Evolutionary conservation across 805 yeast species (phyloP).

Genomic region (Torulaspora indica): DNA sequence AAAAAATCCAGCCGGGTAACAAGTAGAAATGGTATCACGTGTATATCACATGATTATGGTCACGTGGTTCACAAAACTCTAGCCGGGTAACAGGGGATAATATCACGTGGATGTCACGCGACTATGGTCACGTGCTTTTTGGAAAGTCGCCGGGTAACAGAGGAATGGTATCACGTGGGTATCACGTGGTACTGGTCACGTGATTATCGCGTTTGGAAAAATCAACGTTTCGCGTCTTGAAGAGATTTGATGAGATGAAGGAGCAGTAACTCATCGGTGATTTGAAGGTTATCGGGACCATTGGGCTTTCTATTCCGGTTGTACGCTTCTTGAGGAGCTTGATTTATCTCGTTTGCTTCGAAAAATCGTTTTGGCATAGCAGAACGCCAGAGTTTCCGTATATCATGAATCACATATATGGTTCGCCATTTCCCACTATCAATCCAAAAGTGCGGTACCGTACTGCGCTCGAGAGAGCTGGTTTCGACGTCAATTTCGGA

Average conservation of each 20-base stretch:
- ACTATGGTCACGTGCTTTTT: too few species aligned
- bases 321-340: background rate
- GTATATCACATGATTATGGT: too few species aligned
- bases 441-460: conserved; percentile 56
- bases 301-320: too few species aligned
- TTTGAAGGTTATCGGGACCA: too few species aligned
- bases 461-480: conserved; percentile 78
- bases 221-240: background rate
- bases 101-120: too few species aligned
- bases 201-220: too few species aligned
- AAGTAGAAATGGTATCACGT: too few species aligned
- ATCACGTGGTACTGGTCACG: too few species aligned
- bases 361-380: background rate
- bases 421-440: conserved; percentile 62
- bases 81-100: background rate
- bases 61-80: background rate
- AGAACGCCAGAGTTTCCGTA: background rate
- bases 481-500: conserved; percentile 51
- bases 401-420: conserved; percentile 31
- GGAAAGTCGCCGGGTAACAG: too few species aligned
- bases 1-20: background rate
- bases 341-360: background rate
- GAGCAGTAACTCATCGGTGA: too few species aligned
- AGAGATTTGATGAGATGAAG: too few species aligned
- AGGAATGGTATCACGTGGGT: too few species aligned